phyloP scores from a whole-genome alignment of 441 rosid genomes.

The Brassica balearica region DNA sequence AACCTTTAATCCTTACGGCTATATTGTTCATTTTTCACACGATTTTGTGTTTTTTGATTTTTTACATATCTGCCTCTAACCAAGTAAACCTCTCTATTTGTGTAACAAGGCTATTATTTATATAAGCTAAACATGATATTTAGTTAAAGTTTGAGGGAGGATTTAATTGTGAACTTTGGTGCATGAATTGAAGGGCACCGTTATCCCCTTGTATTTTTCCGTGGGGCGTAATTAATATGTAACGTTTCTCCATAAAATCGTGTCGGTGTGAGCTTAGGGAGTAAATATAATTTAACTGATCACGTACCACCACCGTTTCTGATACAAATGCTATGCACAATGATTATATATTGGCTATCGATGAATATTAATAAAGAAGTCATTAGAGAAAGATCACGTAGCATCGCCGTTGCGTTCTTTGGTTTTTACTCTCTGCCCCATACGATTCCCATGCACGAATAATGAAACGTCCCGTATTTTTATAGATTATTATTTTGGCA shows the following conservation, averaged over 20 bases:
- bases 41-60: not conserved
- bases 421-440: conserved; percentile 31
- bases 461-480: not conserved
- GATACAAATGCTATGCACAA: conserved; percentile 7
- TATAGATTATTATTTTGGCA: conserved; percentile 4
- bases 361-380: not conserved
- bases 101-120: not conserved
- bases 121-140: not conserved
- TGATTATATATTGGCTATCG: not conserved
- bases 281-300: conserved; percentile 5
- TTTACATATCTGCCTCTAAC: not conserved
- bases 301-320: conserved; percentile 39
- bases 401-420: conserved; percentile 38
- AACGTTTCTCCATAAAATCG: conserved; percentile 26
- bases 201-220: not conserved
- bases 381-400: conserved; percentile 23
- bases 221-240: conserved; percentile 30
- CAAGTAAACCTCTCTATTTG: not conserved
- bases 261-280: conserved; percentile 34
- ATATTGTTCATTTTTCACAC: not conserved
- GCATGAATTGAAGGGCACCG: conserved; percentile 22
- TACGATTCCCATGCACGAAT: conserved; percentile 33
- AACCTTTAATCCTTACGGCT: not conserved
- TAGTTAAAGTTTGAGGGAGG: conserved; percentile 5
- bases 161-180: not conserved